Evolutionary conservation across 2,329 filamentous ascomycete species (phyloP).

Genomic region (Aspergillus sojae): DNA sequence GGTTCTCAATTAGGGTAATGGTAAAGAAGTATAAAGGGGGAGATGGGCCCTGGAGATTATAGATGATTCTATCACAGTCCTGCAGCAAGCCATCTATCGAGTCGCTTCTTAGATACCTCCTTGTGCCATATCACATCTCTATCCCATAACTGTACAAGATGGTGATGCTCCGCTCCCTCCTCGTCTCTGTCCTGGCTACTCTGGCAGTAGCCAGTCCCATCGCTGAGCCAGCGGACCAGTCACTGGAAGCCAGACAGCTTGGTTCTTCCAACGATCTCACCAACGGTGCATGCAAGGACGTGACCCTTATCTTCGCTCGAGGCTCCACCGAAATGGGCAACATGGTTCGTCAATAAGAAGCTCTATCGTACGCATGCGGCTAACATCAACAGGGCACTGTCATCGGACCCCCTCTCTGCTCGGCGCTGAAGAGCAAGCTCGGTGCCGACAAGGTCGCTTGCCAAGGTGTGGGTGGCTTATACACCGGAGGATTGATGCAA

Average conservation of each 20-base stretch:
- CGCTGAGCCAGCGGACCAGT: neutral
- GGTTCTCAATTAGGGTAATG: neutral
- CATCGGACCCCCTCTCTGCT: constrained; percentile 34
- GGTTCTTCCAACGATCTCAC: constrained; percentile 40
- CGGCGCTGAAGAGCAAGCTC: constrained; percentile 25
- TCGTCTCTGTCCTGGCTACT: constrained; percentile 17
- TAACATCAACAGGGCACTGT: constrained; percentile 28
- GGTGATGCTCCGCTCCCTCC: constrained; percentile 14
- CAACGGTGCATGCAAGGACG: constrained; percentile 37
- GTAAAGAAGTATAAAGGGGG: neutral
- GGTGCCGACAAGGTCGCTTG: constrained; percentile 34
- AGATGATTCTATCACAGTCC: neutral
- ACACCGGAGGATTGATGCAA: constrained; percentile 38
- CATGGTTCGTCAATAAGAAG: constrained; percentile 27
- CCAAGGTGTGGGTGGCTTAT: constrained; percentile 50
- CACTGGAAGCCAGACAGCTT: constrained; percentile 16
- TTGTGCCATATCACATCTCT: neutral
- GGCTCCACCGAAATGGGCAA: constrained; percentile 46
- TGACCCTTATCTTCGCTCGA: constrained; percentile 46
- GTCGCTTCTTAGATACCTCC: neutral
- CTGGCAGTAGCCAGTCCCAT: constrained; percentile 20
- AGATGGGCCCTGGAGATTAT: neutral
- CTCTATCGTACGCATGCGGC: neutral
- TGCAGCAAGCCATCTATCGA: neutral
- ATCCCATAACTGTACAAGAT: constrained; percentile 10